Evolutionary conservation across 306 rosid species (phyloP), one percentile per base, ranked within the genome.

Genomic region (Medicago arabica): DNA sequence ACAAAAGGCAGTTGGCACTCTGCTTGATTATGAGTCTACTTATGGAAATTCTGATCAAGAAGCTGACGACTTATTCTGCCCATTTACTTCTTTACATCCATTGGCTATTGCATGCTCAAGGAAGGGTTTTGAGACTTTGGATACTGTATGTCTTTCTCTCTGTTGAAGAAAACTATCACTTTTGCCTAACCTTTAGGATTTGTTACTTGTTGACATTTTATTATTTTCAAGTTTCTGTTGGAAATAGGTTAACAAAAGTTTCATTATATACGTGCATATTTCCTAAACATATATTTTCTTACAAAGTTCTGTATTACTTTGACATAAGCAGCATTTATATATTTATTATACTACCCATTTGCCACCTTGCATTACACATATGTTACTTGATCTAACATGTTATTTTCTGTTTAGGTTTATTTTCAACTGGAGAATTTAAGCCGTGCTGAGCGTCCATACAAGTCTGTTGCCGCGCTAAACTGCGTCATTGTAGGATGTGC

Each of bases 101-200:
- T 82, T 96, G 86, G 97, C 86, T 69, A 38, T 83, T 78, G 98
- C 97, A 4, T 92, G 97, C 86, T 88, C 92, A 80, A 89, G 85
- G 84, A 91, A 84, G 82, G 98, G 99, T 70, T 96, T 90, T 81
- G 99, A 90, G 87, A 92, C 92, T 75, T 85, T 96, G 80, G 99
- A 96, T 80, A 40, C 85, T 17, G 99, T 96, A 90, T 59, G 88
- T 87, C 75, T 73, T 82, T 78, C 72, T 40, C 53, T 77, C 76
- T 57, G 47, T 67, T 19, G 34, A 70, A 85, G 40, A 59, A 75
- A 72, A 6, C 51, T 66, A 66, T 75, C n/a, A 78, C 19, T 81
- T 50, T 19, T 73, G 44, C 66, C 79, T 50, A 44, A 67, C 5
- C 43, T 14, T 60, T 15, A 54, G 8, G 25, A 57, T 67, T 49